Percentiles rank a stretch among this genome's conserved stretches.
phyloP scores from a whole-genome alignment of 257 asterid species.

The Fraxinus cuspidata region DNA sequence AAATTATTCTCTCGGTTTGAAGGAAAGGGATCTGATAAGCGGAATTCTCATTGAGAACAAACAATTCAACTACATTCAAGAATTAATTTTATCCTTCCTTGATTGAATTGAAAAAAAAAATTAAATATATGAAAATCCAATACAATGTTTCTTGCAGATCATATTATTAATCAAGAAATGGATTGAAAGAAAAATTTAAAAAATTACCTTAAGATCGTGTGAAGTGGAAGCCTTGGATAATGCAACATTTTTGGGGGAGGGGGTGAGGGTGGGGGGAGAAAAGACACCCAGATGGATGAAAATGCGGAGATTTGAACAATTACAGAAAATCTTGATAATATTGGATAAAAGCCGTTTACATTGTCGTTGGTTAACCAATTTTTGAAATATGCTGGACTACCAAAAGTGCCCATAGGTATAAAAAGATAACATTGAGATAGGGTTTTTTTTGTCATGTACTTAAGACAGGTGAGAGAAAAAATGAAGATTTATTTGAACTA shows the following conservation, averaged over 20 bases:
- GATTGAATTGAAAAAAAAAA: background rate
- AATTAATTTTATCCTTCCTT: background rate
- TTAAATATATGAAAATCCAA: background rate
- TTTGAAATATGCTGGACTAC: background rate
- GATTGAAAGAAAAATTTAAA: too few species aligned
- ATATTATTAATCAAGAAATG: background rate
- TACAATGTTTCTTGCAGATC: background rate
- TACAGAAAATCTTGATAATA: conserved; percentile 2
- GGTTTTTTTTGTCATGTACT: background rate
- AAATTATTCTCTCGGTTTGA: background rate
- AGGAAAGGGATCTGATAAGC: background rate
- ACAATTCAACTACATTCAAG: background rate
- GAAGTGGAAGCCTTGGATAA: conserved; percentile 29
- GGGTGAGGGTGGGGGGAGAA: background rate
- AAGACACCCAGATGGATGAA: conserved; percentile 29
- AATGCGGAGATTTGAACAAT: conserved; percentile 27
- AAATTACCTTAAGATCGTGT: conserved; percentile 41
- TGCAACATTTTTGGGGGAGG: conserved; percentile 30
- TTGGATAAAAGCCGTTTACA: conserved; percentile 1
- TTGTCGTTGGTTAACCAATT: conserved; percentile 3
- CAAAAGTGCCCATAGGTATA: background rate
- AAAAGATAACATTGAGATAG: background rate
- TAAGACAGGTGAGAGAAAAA: background rate
- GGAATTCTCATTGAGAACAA: background rate
- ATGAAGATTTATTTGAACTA: background rate